Evolutionary conservation across 495 filamentous ascomycete genomes (phyloP), one percentile per base, ranked within the genome.

Genomic region (Penicillium cinerascens): DNA sequence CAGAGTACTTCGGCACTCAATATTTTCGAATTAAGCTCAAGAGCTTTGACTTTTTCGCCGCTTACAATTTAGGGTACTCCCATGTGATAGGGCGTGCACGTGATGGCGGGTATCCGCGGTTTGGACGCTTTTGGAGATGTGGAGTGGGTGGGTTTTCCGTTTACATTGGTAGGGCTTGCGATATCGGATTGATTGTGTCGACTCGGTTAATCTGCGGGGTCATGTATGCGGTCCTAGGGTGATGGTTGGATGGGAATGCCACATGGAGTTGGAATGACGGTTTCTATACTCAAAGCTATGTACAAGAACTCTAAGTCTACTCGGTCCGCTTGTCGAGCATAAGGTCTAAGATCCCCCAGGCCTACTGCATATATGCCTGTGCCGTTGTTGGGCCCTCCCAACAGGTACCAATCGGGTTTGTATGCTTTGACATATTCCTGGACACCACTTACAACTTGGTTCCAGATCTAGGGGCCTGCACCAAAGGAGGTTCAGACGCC

Each of bases 381-480:
- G n/a, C n/a, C n/a, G n/a, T n/a, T n/a, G n/a, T n/a, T n/a, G n/a
- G n/a, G n/a, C n/a, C n/a, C n/a, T n/a, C n/a, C n/a, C n/a, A n/a
- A n/a, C n/a, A n/a, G n/a, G n/a, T n/a, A n/a, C n/a, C n/a, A n/a
- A n/a, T n/a, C n/a, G n/a, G n/a, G n/a, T n/a, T n/a, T n/a, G n/a
- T n/a, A n/a, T n/a, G n/a, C n/a, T n/a, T n/a, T n/a, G n/a, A n/a
- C n/a, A n/a, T n/a, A n/a, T n/a, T n/a, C n/a, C n/a, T n/a, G n/a
- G n/a, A n/a, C n/a, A n/a, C n/a, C n/a, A n/a, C 22, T 54, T 47
- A 58, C 33, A 56, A 27, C 44, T 61, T 58, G 2, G 46, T 49
- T n/a, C 37, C 52, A 38, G 52, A 35, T 45, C 35, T 23, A 35
- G n/a, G 22, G 5, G 17, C 20, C 21, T 20, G 42, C 23, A 49